Evolutionary conservation across 805 yeast genomes (phyloP), one percentile per base, ranked within the genome.

Genomic region (Monosporozyma yasuniensis): DNA sequence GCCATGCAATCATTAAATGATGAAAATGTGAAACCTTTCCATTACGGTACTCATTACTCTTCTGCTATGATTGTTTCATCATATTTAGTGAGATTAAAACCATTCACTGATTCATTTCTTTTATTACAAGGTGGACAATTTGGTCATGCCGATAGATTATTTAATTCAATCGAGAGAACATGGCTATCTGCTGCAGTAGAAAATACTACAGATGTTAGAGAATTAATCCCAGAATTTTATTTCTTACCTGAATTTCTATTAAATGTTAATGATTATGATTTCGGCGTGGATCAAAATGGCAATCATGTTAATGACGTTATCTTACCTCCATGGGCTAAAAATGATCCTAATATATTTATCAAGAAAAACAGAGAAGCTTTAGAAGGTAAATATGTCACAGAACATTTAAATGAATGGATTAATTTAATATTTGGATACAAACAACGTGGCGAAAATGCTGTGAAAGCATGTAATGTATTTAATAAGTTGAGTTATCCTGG

Each of bases 31-130:
- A 88, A 89, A 0, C 86, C 96, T 0, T 88, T 88, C 65, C 96
- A 88, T 63, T 88, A 88, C 60, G 96, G 96, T 2, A 89, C 96
- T 0, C 96, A 88, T 64, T 88, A 88, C 61, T 87, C 96, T 0
- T 86, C 95, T 0, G 95, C 96, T 0, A 89, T 88, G 96, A 87
- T 88, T 60, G 96, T 87, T 2, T 76, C 95, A 0, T 84, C 93
- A 0, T 88, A 77, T 57, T 64, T 88, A 54, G 86, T 88, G 37
- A 72, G 96, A 46, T 57, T 88, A 23, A 77, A 82, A 54, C 96
- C 96, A 0, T 86, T 80, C 65, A 91, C 84, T 2, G 86, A 84
- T 48, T 83, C 95, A 0, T 87, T 84, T 59, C 65, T 87, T 41
- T 61, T 86, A 18, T 67, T 89, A 7, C 96, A 88, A 70, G 96